phyloP scores from a whole-genome alignment of 1,284 basidiomycete genomes.

The Naganishia sp. region DNA sequence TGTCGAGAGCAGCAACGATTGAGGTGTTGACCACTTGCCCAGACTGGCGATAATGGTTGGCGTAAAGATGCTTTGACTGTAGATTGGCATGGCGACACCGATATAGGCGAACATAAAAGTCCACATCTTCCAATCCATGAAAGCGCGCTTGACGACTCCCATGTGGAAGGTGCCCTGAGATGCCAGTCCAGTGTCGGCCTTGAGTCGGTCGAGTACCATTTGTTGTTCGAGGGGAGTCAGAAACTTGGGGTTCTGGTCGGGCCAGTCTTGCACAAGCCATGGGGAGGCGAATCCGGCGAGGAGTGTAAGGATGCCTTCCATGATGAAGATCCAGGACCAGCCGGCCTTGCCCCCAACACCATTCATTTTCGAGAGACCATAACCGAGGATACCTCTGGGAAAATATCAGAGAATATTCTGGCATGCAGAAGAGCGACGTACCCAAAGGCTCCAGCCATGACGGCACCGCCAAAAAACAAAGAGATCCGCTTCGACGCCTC shows the following conservation, averaged over 20 bases:
- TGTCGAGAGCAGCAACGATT: constrained; percentile 53
- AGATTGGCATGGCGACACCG: constrained; percentile 52
- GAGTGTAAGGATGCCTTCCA: constrained; percentile 55
- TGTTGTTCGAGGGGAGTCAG: constrained; percentile 52
- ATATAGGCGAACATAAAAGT: constrained; percentile 52
- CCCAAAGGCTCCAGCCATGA: constrained; percentile 50
- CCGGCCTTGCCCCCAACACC: constrained; percentile 55
- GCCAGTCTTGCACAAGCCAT: constrained; percentile 56
- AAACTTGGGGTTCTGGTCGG: constrained; percentile 51
- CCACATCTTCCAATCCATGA: constrained; percentile 52
- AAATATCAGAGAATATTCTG: background rate
- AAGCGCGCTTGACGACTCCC: constrained; percentile 43
- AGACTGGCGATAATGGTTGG: constrained; percentile 54
- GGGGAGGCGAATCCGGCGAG: constrained; percentile 48
- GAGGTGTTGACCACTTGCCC: constrained; percentile 50
- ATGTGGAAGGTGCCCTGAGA: constrained; percentile 47
- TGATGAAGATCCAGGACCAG: constrained; percentile 57
- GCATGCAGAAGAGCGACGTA: background rate
- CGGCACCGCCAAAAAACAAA: constrained; percentile 57
- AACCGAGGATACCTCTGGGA: constrained; percentile 50
- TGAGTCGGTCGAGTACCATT: constrained; percentile 50
- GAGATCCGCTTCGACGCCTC: constrained; percentile 53
- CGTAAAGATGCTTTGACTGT: constrained; percentile 53
- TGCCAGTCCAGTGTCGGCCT: constrained; percentile 51
- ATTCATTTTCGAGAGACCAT: constrained; percentile 48